A percentile compares a stretch with the other conserved stretches of the same genome.
These are phyloP conservation scores for Saccharomycopsis sp. DNA, from an alignment of 805 yeast species.

Conservation along the genomic window DNA sequence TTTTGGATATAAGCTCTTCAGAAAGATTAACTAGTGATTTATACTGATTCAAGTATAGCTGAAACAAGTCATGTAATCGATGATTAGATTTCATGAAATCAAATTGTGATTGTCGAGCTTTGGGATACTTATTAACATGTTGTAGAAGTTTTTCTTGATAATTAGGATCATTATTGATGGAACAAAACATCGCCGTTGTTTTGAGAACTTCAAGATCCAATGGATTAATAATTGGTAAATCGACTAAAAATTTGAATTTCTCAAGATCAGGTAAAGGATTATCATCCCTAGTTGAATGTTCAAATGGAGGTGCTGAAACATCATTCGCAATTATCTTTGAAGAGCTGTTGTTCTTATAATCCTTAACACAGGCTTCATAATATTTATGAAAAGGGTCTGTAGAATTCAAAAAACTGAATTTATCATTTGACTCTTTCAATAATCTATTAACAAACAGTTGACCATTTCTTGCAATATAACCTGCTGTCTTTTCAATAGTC, in stretches of 20 bases:
- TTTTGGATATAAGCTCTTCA: not conserved
- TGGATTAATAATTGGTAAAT: slow-evolving; percentile 32
- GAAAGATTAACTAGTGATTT: slow-evolving; percentile 22
- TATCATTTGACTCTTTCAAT: slow-evolving; percentile 33
- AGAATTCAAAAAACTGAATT: slow-evolving; percentile 51
- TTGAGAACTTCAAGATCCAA: slow-evolving; percentile 63
- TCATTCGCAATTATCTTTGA: not conserved
- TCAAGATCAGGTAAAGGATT: not conserved
- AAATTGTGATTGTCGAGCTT: slow-evolving; percentile 55
- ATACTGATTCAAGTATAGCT: slow-evolving; percentile 47
- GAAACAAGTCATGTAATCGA: slow-evolving; percentile 45
- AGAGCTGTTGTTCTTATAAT: slow-evolving; percentile 14
- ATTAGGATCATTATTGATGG: slow-evolving; percentile 47
- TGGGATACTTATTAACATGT: slow-evolving; percentile 21
- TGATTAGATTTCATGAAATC: slow-evolving; percentile 55
- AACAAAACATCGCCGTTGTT: slow-evolving; percentile 58
- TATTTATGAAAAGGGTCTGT: slow-evolving; percentile 46
- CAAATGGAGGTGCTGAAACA: no score
- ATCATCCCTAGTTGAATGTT: no score
- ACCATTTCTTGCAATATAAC: slow-evolving; percentile 63
- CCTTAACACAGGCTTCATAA: slow-evolving; percentile 38
- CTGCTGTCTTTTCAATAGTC: slow-evolving; percentile 61
- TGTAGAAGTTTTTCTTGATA: slow-evolving; percentile 30
- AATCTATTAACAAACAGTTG: slow-evolving; percentile 47
- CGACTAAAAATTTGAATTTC: not conserved